Conservation (phyloP, 2,329 filamentous ascomycete genomes). For the Colletotrichum truncatum region DNA sequence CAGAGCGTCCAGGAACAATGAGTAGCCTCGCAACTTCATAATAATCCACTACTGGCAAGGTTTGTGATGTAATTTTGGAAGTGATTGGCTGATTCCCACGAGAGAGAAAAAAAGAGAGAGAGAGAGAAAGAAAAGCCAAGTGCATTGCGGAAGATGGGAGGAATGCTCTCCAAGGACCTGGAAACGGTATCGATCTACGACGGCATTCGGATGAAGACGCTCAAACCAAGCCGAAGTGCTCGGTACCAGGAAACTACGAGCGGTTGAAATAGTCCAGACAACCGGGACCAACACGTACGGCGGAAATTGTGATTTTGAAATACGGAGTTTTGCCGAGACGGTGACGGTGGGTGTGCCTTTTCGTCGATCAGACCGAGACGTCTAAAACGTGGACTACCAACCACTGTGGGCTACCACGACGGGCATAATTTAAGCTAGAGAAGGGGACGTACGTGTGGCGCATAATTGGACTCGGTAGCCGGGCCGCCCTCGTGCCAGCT, state of each 20-base stretch:
- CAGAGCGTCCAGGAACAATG: slow-evolving; percentile 32
- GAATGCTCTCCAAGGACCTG: background rate
- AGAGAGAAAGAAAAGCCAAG: too few relatives aligned
- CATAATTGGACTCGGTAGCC: background rate
- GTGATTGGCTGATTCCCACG: background rate
- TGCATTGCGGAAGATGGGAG: background rate
- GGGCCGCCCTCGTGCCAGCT: background rate
- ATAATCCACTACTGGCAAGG: background rate
- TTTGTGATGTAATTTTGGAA: background rate
- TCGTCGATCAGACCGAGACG: slow-evolving; percentile 23
- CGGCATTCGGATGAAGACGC: background rate
- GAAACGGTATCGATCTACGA: background rate
- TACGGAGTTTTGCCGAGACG: background rate
- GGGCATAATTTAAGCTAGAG: too few relatives aligned
- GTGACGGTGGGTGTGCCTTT: background rate
- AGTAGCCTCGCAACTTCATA: slow-evolving; percentile 29
- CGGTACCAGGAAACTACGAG: background rate
- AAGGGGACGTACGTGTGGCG: background rate
- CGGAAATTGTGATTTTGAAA: background rate
- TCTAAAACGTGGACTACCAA: background rate
- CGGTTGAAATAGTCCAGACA: background rate
- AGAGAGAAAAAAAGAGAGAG: too few relatives aligned
- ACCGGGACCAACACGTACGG: background rate
- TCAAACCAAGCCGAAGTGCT: background rate
- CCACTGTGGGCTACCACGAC: background rate